phyloP scores from a whole-genome alignment of 2,329 filamentous ascomycete genomes.

The Penicillium carneum region DNA sequence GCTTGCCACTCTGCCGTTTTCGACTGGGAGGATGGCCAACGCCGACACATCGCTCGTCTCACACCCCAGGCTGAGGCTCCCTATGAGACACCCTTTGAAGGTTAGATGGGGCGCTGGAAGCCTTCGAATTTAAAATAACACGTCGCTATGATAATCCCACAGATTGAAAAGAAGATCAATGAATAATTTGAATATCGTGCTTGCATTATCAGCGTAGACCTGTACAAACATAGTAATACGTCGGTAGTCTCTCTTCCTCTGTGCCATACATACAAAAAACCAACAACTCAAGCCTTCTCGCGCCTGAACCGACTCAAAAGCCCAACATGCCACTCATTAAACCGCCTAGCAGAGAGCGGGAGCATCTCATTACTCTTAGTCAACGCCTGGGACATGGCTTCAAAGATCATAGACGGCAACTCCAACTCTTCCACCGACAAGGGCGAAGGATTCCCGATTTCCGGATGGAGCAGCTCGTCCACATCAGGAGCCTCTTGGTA shows the following conservation, averaged over 20 bases:
- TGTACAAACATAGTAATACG: too few relatives aligned
- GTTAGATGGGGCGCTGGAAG: conserved; percentile 19
- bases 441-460: conserved; percentile 48
- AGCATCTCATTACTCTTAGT: conserved; percentile 54
- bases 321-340: conserved; percentile 64
- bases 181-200: background rate
- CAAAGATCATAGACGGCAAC: conserved; percentile 49
- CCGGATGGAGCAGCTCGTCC: conserved; percentile 47
- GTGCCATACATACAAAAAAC: background rate
- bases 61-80: conserved; percentile 83
- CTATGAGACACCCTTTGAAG: conserved; percentile 70
- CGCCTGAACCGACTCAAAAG: conserved; percentile 57
- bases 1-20: conserved; percentile 80
- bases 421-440: conserved; percentile 59
- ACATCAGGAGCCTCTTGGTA: conserved; percentile 53
- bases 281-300: background rate
- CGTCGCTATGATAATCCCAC: conserved; percentile 1
- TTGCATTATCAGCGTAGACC: background rate
- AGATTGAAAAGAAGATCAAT: background rate
- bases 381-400: conserved; percentile 48
- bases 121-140: background rate
- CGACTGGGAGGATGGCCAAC: conserved; percentile 80
- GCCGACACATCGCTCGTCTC: conserved; percentile 80
- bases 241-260: background rate
- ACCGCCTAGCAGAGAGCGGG: conserved; percentile 58